Evolutionary conservation across 495 filamentous ascomycete genomes (phyloP).

Genomic region (Cercophora samala): DNA sequence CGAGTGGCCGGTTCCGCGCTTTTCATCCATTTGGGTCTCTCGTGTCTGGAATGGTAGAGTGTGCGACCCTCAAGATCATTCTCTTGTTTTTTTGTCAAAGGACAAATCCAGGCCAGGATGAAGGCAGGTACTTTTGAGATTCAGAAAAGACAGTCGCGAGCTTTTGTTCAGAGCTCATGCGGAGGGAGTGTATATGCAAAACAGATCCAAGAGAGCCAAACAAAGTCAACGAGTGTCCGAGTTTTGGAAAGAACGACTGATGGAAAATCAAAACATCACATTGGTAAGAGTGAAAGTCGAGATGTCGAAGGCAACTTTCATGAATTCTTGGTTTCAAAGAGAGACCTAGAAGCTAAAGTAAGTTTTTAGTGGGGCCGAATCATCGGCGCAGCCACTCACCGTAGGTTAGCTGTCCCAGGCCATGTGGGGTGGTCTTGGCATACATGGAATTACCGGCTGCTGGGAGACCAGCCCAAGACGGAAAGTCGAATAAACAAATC

Average conservation of each 20-base stretch:
- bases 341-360: slow-evolving; percentile 4
- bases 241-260: neutral
- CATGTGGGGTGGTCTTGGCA: slow-evolving; percentile 15
- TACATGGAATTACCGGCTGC: slow-evolving; percentile 9
- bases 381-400: neutral
- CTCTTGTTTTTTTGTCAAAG: slow-evolving; percentile 10
- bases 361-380: slow-evolving; percentile 23
- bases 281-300: neutral
- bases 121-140: neutral
- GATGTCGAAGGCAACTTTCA: neutral
- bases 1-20: slow-evolving; percentile 1
- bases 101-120: neutral
- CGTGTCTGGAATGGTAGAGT: slow-evolving; percentile 11
- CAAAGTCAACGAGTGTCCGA: neutral
- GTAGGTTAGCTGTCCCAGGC: neutral
- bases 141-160: neutral
- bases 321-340: neutral
- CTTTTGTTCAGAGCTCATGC: neutral
- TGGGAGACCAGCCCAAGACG: slow-evolving; percentile 24
- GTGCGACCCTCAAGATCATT: slow-evolving; percentile 22
- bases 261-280: neutral
- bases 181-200: neutral
- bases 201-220: neutral
- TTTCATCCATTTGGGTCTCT: slow-evolving; percentile 31
- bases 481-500: slow-evolving; percentile 25